These are phyloP conservation scores for Euptelea pleiosperma DNA, from an alignment of 164 flowering plant genomes.

Conservation along the genomic window DNA sequence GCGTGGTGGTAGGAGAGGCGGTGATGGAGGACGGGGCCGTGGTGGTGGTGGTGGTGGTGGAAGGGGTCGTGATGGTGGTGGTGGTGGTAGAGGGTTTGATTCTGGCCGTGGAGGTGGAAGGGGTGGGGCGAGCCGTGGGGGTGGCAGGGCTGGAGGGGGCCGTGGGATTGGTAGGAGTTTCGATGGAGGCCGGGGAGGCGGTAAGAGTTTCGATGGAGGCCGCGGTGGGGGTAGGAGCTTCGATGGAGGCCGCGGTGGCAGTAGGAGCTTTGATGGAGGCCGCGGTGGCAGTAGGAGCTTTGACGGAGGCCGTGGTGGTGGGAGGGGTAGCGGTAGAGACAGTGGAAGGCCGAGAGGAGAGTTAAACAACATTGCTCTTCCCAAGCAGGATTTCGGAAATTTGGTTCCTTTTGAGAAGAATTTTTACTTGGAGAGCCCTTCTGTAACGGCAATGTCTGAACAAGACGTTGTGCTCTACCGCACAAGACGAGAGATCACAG, in stretches of 20 bases:
- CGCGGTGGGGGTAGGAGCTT: constrained; percentile 22
- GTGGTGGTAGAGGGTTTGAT: constrained; percentile 20
- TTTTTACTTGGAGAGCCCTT: constrained; percentile 70
- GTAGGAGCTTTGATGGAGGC: constrained; percentile 16
- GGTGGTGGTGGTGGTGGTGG: constrained; percentile 11
- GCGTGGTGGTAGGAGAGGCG: constrained; percentile 10
- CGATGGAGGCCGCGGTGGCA: constrained; percentile 35
- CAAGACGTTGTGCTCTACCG: constrained; percentile 66
- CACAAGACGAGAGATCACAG: constrained; percentile 64
- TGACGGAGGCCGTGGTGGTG: constrained; percentile 34
- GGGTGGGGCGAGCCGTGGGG: background rate
- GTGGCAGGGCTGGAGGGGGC: constrained; percentile 3
- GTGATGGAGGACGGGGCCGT: constrained; percentile 9
- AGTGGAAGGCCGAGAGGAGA: constrained; percentile 47
- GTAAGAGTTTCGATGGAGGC: constrained; percentile 8
- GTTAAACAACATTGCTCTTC: constrained; percentile 61
- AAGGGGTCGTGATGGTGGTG: constrained; percentile 8
- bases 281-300: constrained; percentile 29
- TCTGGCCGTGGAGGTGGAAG: constrained; percentile 21
- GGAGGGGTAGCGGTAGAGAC: constrained; percentile 41
- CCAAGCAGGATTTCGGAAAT: constrained; percentile 70
- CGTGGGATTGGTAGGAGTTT: constrained; percentile 14
- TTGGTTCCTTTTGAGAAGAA: constrained; percentile 86
- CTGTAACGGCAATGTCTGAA: constrained; percentile 72
- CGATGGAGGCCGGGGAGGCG: constrained; percentile 4